phyloP scores from a whole-genome alignment of 2,329 filamentous ascomycete species.

The Epichloe amarillans region DNA sequence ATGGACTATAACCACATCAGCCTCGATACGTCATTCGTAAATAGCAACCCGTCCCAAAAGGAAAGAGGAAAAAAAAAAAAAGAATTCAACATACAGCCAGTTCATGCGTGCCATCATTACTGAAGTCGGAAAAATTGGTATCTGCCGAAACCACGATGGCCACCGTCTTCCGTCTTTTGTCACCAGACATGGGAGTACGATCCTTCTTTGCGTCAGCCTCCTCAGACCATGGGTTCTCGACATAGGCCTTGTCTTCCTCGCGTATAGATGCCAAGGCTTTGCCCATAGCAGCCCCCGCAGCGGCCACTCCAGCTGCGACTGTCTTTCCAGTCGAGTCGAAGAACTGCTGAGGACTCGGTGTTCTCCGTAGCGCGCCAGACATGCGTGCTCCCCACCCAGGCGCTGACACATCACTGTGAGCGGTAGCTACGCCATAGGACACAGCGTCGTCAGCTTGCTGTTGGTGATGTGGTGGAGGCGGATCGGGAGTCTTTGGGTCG shows the following conservation, averaged over 20 bases:
- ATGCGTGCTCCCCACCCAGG: slow-evolving; percentile 59
- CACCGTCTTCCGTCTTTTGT: slow-evolving; percentile 59
- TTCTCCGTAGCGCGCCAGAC: slow-evolving; percentile 67
- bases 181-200: slow-evolving; percentile 21
- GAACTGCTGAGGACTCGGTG: slow-evolving; percentile 78
- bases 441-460: slow-evolving; percentile 19
- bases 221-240: slow-evolving; percentile 84
- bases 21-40: background rate
- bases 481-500: slow-evolving; percentile 17
- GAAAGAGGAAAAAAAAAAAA: too few species aligned
- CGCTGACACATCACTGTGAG: slow-evolving; percentile 18
- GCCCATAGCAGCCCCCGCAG: slow-evolving; percentile 69
- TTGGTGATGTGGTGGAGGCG: slow-evolving; percentile 20
- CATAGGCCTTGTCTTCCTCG: slow-evolving; percentile 72
- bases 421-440: slow-evolving; percentile 25
- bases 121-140: slow-evolving; percentile 41
- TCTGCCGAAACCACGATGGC: slow-evolving; percentile 81
- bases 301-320: slow-evolving; percentile 68
- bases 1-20: slow-evolving; percentile 47
- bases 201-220: slow-evolving; percentile 60
- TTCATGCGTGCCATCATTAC: slow-evolving; percentile 52
- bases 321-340: slow-evolving; percentile 72
- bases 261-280: slow-evolving; percentile 72
- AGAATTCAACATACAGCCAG: slow-evolving; percentile 56
- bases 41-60: background rate